phyloP scores from a whole-genome alignment of 2,329 filamentous ascomycete species.

The Pestalotiopsis fici region DNA sequence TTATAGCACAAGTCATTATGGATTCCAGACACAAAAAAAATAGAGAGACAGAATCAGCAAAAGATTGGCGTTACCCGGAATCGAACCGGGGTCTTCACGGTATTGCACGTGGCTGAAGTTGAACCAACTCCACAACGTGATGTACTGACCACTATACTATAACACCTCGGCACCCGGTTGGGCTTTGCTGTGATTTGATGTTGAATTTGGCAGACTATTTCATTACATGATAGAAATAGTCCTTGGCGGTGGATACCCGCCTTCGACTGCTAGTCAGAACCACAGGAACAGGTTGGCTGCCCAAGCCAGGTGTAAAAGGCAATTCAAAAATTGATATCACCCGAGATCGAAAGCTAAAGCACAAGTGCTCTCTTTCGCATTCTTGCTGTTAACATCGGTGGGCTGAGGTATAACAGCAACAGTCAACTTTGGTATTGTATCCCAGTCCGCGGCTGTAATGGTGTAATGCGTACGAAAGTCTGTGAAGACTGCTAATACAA shows the following conservation, averaged over 20 bases:
- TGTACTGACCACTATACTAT: constrained; percentile 11
- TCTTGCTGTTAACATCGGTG: no score
- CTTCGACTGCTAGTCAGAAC: background rate
- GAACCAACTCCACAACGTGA: constrained; percentile 9
- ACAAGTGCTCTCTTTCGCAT: no score
- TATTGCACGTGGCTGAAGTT: background rate
- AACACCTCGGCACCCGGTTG: background rate
- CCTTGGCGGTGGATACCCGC: background rate
- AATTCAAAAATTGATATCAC: no score
- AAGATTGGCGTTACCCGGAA: constrained; percentile 11
- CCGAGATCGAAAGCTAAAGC: no score
- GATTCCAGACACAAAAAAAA: background rate
- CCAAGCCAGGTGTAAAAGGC: no score
- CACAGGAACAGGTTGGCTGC: no score
- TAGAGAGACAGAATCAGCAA: no score
- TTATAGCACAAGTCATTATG: no score
- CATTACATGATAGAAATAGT: background rate
- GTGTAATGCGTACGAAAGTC: background rate
- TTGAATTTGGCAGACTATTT: background rate
- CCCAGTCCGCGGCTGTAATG: background rate
- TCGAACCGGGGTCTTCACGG: constrained; percentile 13
- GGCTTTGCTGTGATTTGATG: background rate
- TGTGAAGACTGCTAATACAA: background rate
- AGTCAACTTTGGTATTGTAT: no score
- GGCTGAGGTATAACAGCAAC: no score